Evolutionary conservation across 2,329 filamentous ascomycete genomes (phyloP), one percentile per base, ranked within the genome.

Genomic region (Hymenoscyphus albidus): DNA sequence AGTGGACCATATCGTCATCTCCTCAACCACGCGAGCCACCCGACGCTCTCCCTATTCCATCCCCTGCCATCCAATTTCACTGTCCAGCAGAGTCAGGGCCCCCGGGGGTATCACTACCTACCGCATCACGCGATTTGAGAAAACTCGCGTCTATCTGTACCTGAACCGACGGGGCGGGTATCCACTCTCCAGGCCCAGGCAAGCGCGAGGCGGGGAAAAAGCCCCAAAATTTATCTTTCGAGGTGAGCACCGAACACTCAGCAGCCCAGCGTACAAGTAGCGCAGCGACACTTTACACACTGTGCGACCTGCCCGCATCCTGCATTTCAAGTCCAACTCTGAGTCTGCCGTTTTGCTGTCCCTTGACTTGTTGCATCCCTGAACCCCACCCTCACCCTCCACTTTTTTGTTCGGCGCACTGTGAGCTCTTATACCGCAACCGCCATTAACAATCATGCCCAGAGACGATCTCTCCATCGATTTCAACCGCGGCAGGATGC

Each of bases 381-480:
- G 16, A 16, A 51, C 44, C 44, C 18, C 22, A 22, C 22, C 22
- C 22, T 18, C 27, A 31, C 13, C 31, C 27, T 27, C 27, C 27
- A 27, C 35, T 27, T 54, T 62, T 64, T 54, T 63, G 48, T 66
- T 63, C 59, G 59, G 65, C 64, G 67, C 68, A 69, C 68, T 71
- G 67, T 69, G 68, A 64, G 58, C 60, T 22, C 38, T 38, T 22
- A 58, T 61, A 66, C 48, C 64, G 70, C 69, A 70, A 67, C 35
- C 69, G 71, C 74, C 73, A 78, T 86, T 86, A 84, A 87, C 84
- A 82, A 79, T 79, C 78, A 88, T 89, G 86, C 86, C 86, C 80
- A 88, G 86, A 86, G 86, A 89, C 86, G 86, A 89, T 76, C 80
- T 89, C 72, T 84, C 85, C 75, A 89, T 89, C 81, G 86, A 89